These are phyloP conservation scores for Pterulicium gracile DNA, from an alignment of 1,284 basidiomycete genomes.

Conservation along the genomic window DNA sequence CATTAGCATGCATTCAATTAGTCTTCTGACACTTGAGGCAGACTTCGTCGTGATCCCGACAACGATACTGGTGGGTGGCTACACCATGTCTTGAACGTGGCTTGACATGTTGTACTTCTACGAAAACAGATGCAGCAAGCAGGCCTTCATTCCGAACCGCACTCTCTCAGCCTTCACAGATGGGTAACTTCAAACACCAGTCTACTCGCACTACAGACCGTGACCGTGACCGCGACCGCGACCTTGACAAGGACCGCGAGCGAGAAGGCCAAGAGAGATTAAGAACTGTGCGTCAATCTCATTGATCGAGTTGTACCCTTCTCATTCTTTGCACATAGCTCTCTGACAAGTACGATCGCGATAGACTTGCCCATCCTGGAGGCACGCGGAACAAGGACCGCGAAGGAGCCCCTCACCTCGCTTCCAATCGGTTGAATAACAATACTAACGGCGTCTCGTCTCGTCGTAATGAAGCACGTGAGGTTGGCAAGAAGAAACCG, in stretches of 20 bases:
- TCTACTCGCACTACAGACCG: slow-evolving; percentile 60
- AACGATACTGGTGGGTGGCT: slow-evolving; percentile 55
- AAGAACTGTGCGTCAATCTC: slow-evolving; percentile 44
- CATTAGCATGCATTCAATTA: slow-evolving; percentile 3
- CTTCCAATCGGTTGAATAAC: slow-evolving; percentile 30
- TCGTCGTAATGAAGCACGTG: slow-evolving; percentile 45
- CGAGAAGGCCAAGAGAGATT: slow-evolving; percentile 69
- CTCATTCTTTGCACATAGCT: slow-evolving; percentile 33
- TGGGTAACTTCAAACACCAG: slow-evolving; percentile 84
- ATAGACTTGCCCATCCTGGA: slow-evolving; percentile 49
- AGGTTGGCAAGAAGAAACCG: slow-evolving; percentile 52
- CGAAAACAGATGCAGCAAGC: slow-evolving; percentile 34
- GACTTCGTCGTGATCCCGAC: slow-evolving; percentile 60
- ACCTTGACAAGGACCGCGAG: slow-evolving; percentile 56
- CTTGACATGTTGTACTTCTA: slow-evolving; percentile 7
- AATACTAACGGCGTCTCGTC: slow-evolving; percentile 26
- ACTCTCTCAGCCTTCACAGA: slow-evolving; percentile 72
- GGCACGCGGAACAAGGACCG: slow-evolving; percentile 54
- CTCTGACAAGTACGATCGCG: slow-evolving; percentile 78
- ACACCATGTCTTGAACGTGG: slow-evolving; percentile 3
- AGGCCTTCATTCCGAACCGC: slow-evolving; percentile 62
- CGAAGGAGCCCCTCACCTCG: slow-evolving; percentile 54
- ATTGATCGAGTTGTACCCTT: slow-evolving; percentile 6
- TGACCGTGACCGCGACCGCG: slow-evolving; percentile 54
- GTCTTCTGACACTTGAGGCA: slow-evolving; percentile 19